Evolutionary conservation across 2,329 filamentous ascomycete genomes (phyloP), one percentile per base, ranked within the genome.

Genomic region (Pseudopithomyces maydicus): DNA sequence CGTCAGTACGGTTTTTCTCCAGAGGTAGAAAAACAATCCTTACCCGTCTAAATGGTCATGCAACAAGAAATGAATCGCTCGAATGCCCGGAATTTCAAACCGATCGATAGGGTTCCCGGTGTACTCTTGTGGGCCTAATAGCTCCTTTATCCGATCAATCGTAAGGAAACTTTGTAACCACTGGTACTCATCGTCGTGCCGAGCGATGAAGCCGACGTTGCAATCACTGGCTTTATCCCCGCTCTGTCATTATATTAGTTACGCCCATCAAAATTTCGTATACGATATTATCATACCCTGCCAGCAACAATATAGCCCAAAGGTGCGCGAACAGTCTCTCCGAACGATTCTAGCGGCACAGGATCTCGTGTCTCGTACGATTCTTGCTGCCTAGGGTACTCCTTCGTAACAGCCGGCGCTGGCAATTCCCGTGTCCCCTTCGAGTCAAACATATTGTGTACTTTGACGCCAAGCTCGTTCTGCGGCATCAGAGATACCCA

Each of bases 1-100:
- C n/a, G 11, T 48, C 20, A 38, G 19, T 38, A 33, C 14, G 4
- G 26, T 17, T 15, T 8, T n/a, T 6, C 6, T 26, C 2, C 1
- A 5, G 12, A n/a, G n/a, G 19, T n/a, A 8, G n/a, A 48, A 20
- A 10, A 26, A 23, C 8, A 5, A 14, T 7, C 14, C 32, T 48
- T 38, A 48, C 0, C 78, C 69, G 50, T 81, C 78, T 7, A 82
- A 66, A 59, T 81, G 79, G 59, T 82, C 80, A 53, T 81, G 74
- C 20, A 82, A 62, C 39, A 81, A 62, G 57, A 79, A 78, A 61
- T 79, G 77, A 42, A 79, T 76, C 2, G 77, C 76, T 23, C 65
- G 62, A 19, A 79, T 71, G 15, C 72, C 67, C 1, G 69, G 70
- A 58, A 79, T 69, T 58, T 79, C 76, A 46, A 76, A 74, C 1